A percentile compares a stretch with the other conserved stretches of the same genome.
Evolutionary conservation across 306 rosid genomes (phyloP).

Genomic region (Malus domestica): ASM211411v1 NC_041799.1:30562501-30563000

Average conservation of each 20-base stretch:
- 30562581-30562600: constrained; percentile 78
- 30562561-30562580: constrained; percentile 80
- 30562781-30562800: not conserved
- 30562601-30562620: constrained; percentile 78
- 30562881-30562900: constrained; percentile 59
- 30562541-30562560: constrained; percentile 60
- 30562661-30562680: constrained; percentile 94
- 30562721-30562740: constrained; percentile 99
- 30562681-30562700: constrained; percentile 95
- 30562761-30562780: not conserved
- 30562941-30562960: constrained; percentile 15
- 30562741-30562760: constrained; percentile 4
- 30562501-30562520: not conserved
- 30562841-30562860: constrained; percentile 89
- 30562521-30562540: constrained; percentile 30
- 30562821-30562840: constrained; percentile 12
- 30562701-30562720: constrained; percentile 93
- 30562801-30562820: not conserved
- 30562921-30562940: constrained; percentile 36
- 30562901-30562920: constrained; percentile 71
- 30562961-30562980: not conserved
- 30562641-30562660: constrained; percentile 95
- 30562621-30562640: constrained; percentile 92
- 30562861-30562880: constrained; percentile 79
- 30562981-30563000: not conserved